Conservation (phyloP, 495 filamentous ascomycete species). For the Tuber microsphaerosporum region DNA sequence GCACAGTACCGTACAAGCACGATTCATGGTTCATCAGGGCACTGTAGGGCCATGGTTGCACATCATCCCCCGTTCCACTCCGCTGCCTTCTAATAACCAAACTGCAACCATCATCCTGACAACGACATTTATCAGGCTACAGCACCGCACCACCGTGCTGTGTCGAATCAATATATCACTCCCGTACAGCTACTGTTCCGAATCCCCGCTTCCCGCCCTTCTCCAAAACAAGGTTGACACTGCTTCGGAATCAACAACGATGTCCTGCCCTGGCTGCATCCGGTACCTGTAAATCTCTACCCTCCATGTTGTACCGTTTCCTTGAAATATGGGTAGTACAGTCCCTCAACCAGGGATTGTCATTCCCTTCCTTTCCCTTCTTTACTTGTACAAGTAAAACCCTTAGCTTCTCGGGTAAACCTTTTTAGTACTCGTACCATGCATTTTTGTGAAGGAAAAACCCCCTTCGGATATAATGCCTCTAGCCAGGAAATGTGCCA, state of each 20-base stretch:
- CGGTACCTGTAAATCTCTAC: neutral
- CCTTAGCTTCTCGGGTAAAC: neutral
- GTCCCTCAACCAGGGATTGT: neutral
- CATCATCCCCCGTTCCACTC: neutral
- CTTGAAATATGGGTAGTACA: neutral
- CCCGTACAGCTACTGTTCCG: neutral
- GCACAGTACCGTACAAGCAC: no score
- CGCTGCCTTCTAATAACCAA: neutral
- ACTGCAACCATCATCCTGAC: neutral
- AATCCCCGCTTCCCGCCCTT: slow-evolving; percentile 1
- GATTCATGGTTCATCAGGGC: no score
- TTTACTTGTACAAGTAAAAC: neutral
- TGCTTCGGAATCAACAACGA: neutral
- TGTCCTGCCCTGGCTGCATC: neutral
- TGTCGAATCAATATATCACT: neutral
- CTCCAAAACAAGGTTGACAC: neutral
- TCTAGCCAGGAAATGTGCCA: no score
- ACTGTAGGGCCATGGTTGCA: neutral
- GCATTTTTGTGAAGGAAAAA: no score
- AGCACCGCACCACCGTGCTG: no score
- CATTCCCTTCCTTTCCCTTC: neutral
- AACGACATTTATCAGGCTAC: neutral
- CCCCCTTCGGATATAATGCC: neutral
- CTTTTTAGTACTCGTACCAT: neutral
- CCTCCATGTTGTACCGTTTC: neutral